Evolutionary conservation across 1,139 yeast genomes (phyloP), one percentile per base, ranked within the genome.

Genomic region (Taiozyma sp.): DNA sequence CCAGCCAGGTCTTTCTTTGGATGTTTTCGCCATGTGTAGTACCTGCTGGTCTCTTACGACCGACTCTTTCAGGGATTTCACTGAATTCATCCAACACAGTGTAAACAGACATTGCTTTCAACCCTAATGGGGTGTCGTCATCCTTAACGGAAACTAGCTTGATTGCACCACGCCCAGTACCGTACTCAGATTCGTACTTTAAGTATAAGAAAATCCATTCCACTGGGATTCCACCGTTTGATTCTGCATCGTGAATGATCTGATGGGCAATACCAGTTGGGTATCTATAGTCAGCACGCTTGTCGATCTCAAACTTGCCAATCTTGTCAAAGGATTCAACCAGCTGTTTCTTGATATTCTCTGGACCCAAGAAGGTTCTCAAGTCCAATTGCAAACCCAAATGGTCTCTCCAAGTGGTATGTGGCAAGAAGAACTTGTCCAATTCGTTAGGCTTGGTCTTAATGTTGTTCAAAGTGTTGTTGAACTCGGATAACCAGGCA

Each of bases 331-430:
- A 56, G 7, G 53, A 13, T 48, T 49, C 9, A 28, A 48, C 27
- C 53, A 56, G 14, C 45, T 53, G 49, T 27, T 48, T 43, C 46
- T 59, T 57, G 48, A 71, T 69, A 45, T 61, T 59, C 1, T 63
- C 63, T n/a, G 64, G 56, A n/a, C 69, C 70, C 34, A 66, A 58
- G 50, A 60, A 68, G 49, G 67, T 67, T 43, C 67, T 69, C 44
- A 68, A 54, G 48, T 71, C 72, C 64, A 68, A 62, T 29, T 65
- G 59, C 38, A 71, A 56, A 8, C 67, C 55, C 43, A 69, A 56
- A 53, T 72, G 72, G 55, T 72, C 76, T 51, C 68, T 67, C 75
- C 76, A 72, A 32, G 65, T 54, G 1, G 70, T 65, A 53, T 69
- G 70, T 4, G 64, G 58, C 28, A 61, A 48, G 19, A 69, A 51